Evolutionary conservation across 2,329 filamentous ascomycete species (phyloP), one percentile per base, ranked within the genome.

Genomic region (Rasamsonia emersonii): DNA sequence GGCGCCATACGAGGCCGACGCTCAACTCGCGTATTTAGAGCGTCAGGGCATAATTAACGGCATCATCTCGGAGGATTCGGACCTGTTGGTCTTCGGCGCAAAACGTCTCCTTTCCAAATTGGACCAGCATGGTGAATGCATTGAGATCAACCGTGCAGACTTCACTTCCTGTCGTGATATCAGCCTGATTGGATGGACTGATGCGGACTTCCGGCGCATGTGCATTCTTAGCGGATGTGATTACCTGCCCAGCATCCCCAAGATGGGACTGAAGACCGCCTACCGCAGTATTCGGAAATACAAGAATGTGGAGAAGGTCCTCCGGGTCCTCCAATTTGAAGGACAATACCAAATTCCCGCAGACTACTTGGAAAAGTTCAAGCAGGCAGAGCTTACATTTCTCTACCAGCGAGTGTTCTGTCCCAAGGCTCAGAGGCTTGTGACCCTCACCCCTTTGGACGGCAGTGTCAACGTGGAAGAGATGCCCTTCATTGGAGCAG

Each of bases 201-300:
- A 96, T 55, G 69, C 71, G 7, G 85, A 95, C 45, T 98, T 98
- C 49, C 76, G 91, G 37, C 79, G 78, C 32, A 98, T 98, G 91
- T 86, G 88, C 24, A 98, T 98, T 44, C 64, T 98, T 38, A 94
- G 86, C 53, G 91, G 91, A 5, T 98, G 91, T 54, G 91, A 98
- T 54, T 98, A 98, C 56, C 71, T 96, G n/a, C 68, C 79, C 2
- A 82, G 82, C 37, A 83, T 98, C 40, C 79, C 77, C 35, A 82
- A 82, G 30, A 77, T 98, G 59, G 91, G 91, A 0, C 59, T 98
- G 35, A 96, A 95, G 67, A 96, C 88, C 4, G 89, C 91, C 1
- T 83, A 98, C 58, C 79, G 86, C 26, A 75, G 91, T 65, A 73
- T 98, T 37, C 78, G 89, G 38, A 94, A 93, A 57, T 76, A 94